Conservation (phyloP, 768 basidiomycete species). For the Suillus weaverae region DNA sequence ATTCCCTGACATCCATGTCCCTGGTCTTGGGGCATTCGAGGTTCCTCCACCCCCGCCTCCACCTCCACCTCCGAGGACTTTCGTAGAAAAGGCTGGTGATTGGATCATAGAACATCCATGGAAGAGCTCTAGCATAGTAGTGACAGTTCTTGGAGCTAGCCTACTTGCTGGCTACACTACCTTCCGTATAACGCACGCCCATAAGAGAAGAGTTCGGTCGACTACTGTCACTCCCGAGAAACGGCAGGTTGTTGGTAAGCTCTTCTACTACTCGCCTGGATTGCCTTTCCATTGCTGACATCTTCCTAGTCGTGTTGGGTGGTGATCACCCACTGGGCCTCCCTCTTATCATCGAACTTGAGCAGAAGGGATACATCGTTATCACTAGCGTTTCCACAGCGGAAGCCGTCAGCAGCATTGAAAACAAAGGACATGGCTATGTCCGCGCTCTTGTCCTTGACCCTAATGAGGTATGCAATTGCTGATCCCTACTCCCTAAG, state of each 20-base stretch:
- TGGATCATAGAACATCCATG: conserved; percentile 65
- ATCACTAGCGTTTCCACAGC: conserved; percentile 74
- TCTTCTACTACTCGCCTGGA: not conserved
- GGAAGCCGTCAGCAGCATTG: conserved; percentile 63
- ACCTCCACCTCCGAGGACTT: conserved; percentile 46
- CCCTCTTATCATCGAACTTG: conserved; percentile 72
- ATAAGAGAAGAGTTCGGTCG: conserved; percentile 22
- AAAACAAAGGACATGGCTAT: conserved; percentile 68
- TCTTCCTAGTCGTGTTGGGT: conserved; percentile 67
- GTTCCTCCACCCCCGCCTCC: conserved; percentile 66
- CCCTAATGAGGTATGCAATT: conserved; percentile 61
- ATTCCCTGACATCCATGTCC: conserved; percentile 55
- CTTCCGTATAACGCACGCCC: conserved; percentile 22
- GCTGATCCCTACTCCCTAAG: not conserved
- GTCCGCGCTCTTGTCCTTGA: conserved; percentile 82
- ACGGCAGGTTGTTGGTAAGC: conserved; percentile 47
- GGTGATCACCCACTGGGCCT: conserved; percentile 73
- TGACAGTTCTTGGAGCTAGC: conserved; percentile 60
- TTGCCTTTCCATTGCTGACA: not conserved
- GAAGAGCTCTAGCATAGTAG: conserved; percentile 52
- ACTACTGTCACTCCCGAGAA: conserved; percentile 37
- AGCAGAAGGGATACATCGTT: conserved; percentile 80
- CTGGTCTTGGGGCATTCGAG: conserved; percentile 69
- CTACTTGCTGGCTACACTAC: conserved; percentile 58
- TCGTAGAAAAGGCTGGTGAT: conserved; percentile 45